Evolutionary conservation across 306 rosid genomes (phyloP).

Genomic region (Canavalia ensiformis): DNA sequence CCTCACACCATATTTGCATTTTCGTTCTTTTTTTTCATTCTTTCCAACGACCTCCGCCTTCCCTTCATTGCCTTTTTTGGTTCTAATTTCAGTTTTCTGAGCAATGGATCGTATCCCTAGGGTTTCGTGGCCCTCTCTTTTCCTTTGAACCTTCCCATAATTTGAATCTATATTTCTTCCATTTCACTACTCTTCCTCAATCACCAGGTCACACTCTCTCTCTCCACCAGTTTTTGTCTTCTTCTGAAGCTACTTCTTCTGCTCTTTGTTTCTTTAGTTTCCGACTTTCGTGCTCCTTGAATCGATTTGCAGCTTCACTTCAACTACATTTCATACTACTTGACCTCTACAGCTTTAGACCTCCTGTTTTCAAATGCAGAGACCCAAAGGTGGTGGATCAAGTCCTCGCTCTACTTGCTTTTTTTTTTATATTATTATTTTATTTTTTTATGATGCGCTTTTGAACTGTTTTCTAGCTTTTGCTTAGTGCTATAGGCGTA

Average conservation of each 20-base stretch:
- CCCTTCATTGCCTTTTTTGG: not conserved
- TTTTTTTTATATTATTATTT: too few relatives aligned
- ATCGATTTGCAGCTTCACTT: not conserved
- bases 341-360: not conserved
- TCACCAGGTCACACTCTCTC: not conserved
- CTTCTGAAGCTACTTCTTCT: not conserved
- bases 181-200: conserved; percentile 41
- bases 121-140: conserved; percentile 35
- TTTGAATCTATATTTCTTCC: conserved; percentile 21
- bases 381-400: conserved; percentile 15
- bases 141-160: conserved; percentile 34
- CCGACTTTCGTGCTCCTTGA: not conserved
- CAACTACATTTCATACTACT: not conserved
- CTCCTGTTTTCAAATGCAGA: conserved; percentile 18
- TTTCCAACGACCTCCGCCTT: not conserved
- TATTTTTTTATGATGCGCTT: conserved; percentile 20
- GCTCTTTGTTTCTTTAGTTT: not conserved
- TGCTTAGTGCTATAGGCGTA: conserved; percentile 51
- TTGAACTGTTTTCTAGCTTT: conserved; percentile 50
- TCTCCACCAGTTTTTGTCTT: not conserved
- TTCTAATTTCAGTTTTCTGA: conserved; percentile 5
- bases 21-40: not conserved
- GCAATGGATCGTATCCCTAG: conserved; percentile 36
- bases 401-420: conserved; percentile 23
- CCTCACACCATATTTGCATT: not conserved